Evolutionary conservation across 106 monocot species (phyloP), one percentile per base, ranked within the genome.

Genomic region (Hemerocallis citrina): DNA sequence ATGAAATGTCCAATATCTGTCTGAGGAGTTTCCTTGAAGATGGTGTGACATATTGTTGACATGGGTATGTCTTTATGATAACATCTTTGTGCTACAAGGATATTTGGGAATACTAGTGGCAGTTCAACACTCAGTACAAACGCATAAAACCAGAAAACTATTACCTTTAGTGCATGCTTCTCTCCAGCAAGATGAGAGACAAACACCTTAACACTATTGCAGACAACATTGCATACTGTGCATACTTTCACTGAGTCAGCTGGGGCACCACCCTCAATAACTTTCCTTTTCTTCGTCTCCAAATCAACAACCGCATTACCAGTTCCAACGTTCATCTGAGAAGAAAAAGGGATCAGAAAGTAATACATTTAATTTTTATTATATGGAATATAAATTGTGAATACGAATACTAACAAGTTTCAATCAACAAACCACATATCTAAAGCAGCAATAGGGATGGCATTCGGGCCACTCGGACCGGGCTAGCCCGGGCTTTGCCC

Each of bases 221-320:
- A 77, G 1, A 84, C 92, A 19, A 92, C 67, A 57, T 87, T 84
- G 65, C 87, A 87, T n/a, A 81, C 23, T 9, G 71, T 48, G 65
- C 86, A 92, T 7, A 73, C 59, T 64, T 49, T 80, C 16, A 92
- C 64, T 8, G 57, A 48, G 46, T 75, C 72, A 24, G 50, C 59
- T 34, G 68, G n/a, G 4, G 83, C 73, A 23, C 86, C 85, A 23
- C 57, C 55, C 45, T 75, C 74, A 16, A 92, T 48, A 16, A 86
- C 27, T 59, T 73, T 83, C 31, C 34, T 46, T 45, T 74, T 92
- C 74, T 83, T 83, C 0, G 46, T 45, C 67, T 92, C 75, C 64
- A 80, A 43, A 57, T 80, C 75, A 15, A 22, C 41, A 29, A 13
- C 12, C 28, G 42, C 14, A 20, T 42, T 61, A 25, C 13, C 61